Percentiles rank a stretch among this genome's conserved stretches.
These are phyloP conservation scores for Ophiocordyceps camponoti-leonardi DNA, from an alignment of 2,329 filamentous ascomycete species.

Conservation along the genomic window DNA sequence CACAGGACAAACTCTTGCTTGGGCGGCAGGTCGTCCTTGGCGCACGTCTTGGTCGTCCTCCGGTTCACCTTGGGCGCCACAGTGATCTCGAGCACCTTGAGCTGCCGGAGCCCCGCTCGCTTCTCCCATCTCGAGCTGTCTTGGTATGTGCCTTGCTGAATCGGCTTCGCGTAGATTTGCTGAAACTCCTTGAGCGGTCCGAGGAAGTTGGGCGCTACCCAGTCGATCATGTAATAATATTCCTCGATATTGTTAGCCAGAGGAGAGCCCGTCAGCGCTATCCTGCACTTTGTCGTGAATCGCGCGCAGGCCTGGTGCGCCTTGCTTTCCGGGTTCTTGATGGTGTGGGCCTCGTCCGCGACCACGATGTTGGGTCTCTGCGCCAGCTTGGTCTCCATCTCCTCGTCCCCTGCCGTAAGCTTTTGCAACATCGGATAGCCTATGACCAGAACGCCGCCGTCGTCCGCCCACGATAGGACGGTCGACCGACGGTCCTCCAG, in stretches of 20 bases:
- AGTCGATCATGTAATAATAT: constrained; percentile 76
- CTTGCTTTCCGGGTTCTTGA: constrained; percentile 48
- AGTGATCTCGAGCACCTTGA: constrained; percentile 53
- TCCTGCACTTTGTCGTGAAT: constrained; percentile 52
- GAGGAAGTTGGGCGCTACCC: constrained; percentile 67
- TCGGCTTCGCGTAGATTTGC: constrained; percentile 52
- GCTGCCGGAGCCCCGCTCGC: constrained; percentile 43
- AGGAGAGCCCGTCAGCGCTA: constrained; percentile 77
- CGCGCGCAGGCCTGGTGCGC: constrained; percentile 34
- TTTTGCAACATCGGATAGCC: constrained; percentile 54
- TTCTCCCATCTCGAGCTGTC: constrained; percentile 43
- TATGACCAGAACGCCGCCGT: constrained; percentile 59
- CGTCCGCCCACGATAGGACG: constrained; percentile 40
- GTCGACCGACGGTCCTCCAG: constrained; percentile 20
- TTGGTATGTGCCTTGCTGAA: constrained; percentile 49
- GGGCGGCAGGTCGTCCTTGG: constrained; percentile 48
- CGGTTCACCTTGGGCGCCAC: constrained; percentile 67
- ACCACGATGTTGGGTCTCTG: constrained; percentile 54
- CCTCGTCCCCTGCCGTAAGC: constrained; percentile 14
- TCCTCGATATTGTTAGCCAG: constrained; percentile 71
- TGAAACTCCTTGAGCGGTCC: constrained; percentile 53
- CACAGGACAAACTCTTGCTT: constrained; percentile 75
- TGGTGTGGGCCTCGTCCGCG: constrained; percentile 67
- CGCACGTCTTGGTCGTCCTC: constrained; percentile 44
- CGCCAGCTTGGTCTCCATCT: constrained; percentile 29